Evolutionary conservation across 106 monocot species (phyloP).

Genomic region (Dendrobium officinale): DNA sequence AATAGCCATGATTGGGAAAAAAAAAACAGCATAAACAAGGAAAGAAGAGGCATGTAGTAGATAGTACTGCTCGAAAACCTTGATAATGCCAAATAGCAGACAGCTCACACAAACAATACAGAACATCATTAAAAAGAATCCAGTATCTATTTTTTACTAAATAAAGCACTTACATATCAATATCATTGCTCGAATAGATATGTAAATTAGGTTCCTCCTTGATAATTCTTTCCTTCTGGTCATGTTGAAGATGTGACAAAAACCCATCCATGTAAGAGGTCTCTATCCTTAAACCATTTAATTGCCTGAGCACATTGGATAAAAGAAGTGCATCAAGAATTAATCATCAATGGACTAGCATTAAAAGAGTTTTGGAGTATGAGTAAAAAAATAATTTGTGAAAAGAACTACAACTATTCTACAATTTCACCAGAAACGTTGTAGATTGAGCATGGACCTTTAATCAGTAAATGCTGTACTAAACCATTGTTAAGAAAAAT

Average conservation of each 20-base stretch:
- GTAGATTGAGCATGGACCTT: background rate
- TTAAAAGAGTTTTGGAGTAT: background rate
- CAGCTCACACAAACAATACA: background rate
- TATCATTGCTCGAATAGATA: slow-evolving; percentile 77
- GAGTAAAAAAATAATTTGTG: background rate
- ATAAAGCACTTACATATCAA: slow-evolving; percentile 63
- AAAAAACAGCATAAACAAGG: background rate
- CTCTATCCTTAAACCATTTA: slow-evolving; percentile 49
- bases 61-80: background rate
- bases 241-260: slow-evolving; percentile 67
- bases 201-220: slow-evolving; percentile 75
- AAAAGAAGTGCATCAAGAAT: slow-evolving; percentile 2
- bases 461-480: background rate
- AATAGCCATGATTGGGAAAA: background rate
- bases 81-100: background rate
- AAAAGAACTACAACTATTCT: background rate
- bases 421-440: background rate
- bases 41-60: background rate
- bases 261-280: slow-evolving; percentile 72
- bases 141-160: background rate
- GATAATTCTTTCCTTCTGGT: slow-evolving; percentile 58
- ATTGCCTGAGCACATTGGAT: slow-evolving; percentile 41
- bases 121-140: too few relatives aligned
- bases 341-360: background rate
- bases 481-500: background rate